Conservation (phyloP, 164 flowering plant species). For the Macadamia tetraphylla region DNA sequence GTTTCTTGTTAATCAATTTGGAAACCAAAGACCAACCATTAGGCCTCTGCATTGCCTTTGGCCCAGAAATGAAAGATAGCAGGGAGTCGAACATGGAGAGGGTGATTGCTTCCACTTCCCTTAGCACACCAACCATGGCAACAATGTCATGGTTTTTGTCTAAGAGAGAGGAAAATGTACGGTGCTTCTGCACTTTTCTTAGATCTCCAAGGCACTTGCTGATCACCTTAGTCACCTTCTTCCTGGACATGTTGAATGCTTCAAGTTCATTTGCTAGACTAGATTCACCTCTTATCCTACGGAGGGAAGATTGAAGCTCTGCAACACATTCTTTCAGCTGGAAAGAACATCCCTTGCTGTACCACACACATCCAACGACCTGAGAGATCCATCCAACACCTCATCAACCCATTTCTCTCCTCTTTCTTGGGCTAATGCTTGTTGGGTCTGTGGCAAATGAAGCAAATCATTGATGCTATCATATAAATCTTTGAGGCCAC, state of each 20-base stretch:
- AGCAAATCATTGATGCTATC: constrained; percentile 41
- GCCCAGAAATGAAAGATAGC: constrained; percentile 6
- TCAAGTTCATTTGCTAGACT: constrained; percentile 12
- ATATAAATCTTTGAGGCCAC: constrained; percentile 34
- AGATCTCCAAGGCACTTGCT: constrained; percentile 29
- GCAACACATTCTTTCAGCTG: constrained; percentile 36
- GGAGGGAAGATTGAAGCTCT: constrained; percentile 28
- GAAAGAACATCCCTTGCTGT: constrained; percentile 35
- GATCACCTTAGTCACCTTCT: constrained; percentile 43
- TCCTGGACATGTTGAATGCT: constrained; percentile 20
- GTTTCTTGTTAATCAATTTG: not conserved
- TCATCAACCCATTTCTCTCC: constrained; percentile 31
- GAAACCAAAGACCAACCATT: constrained; percentile 6
- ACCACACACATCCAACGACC: constrained; percentile 39
- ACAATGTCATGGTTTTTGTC: not conserved
- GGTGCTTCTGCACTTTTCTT: constrained; percentile 19
- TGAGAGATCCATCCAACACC: constrained; percentile 39
- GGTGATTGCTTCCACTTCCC: constrained; percentile 21
- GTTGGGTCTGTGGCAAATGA: constrained; percentile 26
- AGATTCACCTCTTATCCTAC: constrained; percentile 16
- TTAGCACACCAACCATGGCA: constrained; percentile 4
- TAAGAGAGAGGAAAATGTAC: not conserved
- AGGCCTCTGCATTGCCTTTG: not conserved
- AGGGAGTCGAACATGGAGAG: constrained; percentile 12
- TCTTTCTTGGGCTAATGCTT: constrained; percentile 18